Evolutionary conservation across 116 monocot genomes (phyloP).

Genomic region (Dioscorea cayenensis): DNA sequence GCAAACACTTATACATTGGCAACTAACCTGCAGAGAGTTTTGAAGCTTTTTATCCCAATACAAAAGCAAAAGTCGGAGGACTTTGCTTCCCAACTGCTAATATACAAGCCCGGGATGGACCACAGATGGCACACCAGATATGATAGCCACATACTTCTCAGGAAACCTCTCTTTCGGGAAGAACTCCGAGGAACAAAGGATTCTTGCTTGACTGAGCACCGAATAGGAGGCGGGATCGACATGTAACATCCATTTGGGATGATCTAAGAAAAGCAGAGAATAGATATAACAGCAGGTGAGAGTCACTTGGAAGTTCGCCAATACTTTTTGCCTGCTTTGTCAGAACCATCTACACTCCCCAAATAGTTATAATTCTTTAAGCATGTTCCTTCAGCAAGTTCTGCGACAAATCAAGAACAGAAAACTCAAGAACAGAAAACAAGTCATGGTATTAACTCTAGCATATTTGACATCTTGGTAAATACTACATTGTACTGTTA

Average conservation of each 20-base stretch:
- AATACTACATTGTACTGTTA: too few relatives aligned
- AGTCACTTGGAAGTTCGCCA: constrained; percentile 79
- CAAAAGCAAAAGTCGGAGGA: constrained; percentile 71
- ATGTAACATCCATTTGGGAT: constrained; percentile 95
- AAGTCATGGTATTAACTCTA: too few relatives aligned
- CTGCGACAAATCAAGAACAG: constrained; percentile 28
- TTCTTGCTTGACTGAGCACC: constrained; percentile 78
- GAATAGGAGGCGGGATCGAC: constrained; percentile 81
- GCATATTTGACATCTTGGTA: too few relatives aligned
- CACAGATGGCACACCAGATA: constrained; percentile 67
- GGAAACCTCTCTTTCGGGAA: constrained; percentile 94
- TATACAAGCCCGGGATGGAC: constrained; percentile 86
- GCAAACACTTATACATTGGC: not conserved
- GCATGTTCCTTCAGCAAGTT: constrained; percentile 94
- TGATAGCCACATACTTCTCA: constrained; percentile 91
- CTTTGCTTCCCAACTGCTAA: constrained; percentile 81
- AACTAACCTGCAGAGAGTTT: constrained; percentile 81
- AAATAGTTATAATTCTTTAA: constrained; percentile 77
- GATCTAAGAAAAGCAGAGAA: constrained; percentile 91
- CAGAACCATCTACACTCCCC: constrained; percentile 38
- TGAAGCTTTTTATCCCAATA: constrained; percentile 96
- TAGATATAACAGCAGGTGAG: constrained; percentile 73
- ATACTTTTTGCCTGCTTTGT: constrained; percentile 59
- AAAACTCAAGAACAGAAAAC: too few relatives aligned
- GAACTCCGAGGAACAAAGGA: constrained; percentile 82